Base-by-base conservation (phyloP, 176 grass and related monocot genomes). In the Cocos nucifera region DNA sequence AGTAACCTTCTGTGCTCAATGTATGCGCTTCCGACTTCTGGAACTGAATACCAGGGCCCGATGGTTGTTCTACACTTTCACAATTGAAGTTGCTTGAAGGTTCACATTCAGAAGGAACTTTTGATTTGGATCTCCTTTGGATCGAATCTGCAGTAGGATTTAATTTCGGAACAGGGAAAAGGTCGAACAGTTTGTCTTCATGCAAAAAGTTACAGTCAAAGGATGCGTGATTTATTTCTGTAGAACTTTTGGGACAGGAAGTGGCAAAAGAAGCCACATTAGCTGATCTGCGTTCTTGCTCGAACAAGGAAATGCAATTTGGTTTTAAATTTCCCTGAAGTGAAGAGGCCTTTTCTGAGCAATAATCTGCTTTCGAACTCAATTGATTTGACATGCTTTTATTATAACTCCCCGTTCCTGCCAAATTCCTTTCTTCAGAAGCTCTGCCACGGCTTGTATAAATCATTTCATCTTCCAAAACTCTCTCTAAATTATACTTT, bases 1-100 rank as follows among this genome's bases (percentile, higher is more conserved):
- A 66, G 23, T 84, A 60, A 51, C 19, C 55, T 70, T 61, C 54
- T 20, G 74, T 26, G 1, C 61, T 65, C 68, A 79, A 84, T 63
- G 63, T 50, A 66, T 79, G 60, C 57, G 75, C 64, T 59, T 74
- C 59, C 39, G 75, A 50, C 53, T 69, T 54, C 32, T 70, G 54
- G 65, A 57, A 30, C 55, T 70, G 24, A 75, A 75, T 84, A 4
- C 4, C 23, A 58, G 56, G 17, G 56, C 3, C 19, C 3, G 23
- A 58, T 26, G 5, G 8, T 19, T 58, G 20, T 22, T 12, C 23
- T 58, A 14, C 75, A 56, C 70, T 66, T 56, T 56, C 61, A 56
- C 66, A 73, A 69, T 48, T 51, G n/a, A 65, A 49, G 52, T 35
- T 61, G 58, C 26, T 61, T 8, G 27, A 61, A 30, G 58, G 15